These are phyloP conservation scores for Crotalaria pallida DNA, from an alignment of 306 rosid genomes.

Conservation along the genomic window DNA sequence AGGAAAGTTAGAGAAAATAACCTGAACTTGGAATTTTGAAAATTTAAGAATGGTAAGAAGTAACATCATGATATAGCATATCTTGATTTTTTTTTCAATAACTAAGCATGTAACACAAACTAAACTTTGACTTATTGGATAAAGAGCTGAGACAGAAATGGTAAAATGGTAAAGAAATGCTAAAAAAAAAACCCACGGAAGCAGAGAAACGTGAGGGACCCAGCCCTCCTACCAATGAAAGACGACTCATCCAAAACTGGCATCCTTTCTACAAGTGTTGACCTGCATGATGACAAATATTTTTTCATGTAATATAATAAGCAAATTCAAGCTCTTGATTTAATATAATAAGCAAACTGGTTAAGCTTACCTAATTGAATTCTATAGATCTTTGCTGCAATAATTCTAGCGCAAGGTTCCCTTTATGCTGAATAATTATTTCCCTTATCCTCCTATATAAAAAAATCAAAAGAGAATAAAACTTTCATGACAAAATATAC, in stretches of 20 bases:
- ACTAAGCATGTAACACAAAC: too few relatives aligned
- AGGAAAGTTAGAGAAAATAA: too few relatives aligned
- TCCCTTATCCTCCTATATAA: constrained; percentile 72
- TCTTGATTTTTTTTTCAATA: too few relatives aligned
- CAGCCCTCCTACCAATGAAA: constrained; percentile 69
- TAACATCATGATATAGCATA: too few relatives aligned
- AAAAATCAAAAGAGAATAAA: constrained; percentile 22
- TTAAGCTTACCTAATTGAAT: constrained; percentile 62
- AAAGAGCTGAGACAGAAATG: too few relatives aligned
- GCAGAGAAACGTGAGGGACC: too few relatives aligned
- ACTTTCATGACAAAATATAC: constrained; percentile 22
- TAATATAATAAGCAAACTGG: background rate
- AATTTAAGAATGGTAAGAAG: too few relatives aligned
- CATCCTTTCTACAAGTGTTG: constrained; percentile 87
- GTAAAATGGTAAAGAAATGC: too few relatives aligned
- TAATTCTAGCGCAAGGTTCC: constrained; percentile 87
- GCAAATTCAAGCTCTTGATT: constrained; percentile 5
- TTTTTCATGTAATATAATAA: background rate
- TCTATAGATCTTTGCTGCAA: constrained; percentile 99
- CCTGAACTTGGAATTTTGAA: too few relatives aligned
- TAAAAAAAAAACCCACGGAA: too few relatives aligned
- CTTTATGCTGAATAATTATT: constrained; percentile 66
- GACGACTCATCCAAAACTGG: constrained; percentile 90
- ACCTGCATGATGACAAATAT: constrained; percentile 42
- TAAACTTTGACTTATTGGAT: too few relatives aligned